Evolutionary conservation across 2,329 filamentous ascomycete genomes (phyloP).

Genomic region (Blastomyces silverae): DNA sequence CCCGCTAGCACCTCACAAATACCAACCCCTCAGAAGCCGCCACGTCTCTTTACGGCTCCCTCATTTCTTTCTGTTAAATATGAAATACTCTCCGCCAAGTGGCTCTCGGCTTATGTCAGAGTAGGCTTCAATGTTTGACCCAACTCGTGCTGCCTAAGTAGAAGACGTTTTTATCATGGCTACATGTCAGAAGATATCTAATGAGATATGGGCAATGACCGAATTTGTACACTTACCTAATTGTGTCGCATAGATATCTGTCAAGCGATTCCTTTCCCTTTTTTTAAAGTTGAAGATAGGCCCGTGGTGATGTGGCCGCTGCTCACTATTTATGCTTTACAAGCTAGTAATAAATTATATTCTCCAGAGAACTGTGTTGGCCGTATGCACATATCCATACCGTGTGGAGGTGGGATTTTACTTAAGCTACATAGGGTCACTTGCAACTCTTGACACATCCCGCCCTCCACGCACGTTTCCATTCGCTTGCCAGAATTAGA

Average conservation of each 20-base stretch:
- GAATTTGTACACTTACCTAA: conserved; percentile 1
- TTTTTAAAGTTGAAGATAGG: neutral
- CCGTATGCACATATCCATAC: no score
- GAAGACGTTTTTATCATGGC: neutral
- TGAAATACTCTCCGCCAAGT: neutral
- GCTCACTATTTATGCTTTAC: neutral
- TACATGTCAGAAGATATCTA: neutral
- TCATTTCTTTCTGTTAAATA: neutral
- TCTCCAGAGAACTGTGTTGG: neutral
- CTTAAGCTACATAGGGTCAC: no score
- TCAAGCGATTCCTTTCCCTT: neutral
- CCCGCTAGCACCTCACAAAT: neutral
- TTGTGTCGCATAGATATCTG: conserved; percentile 1
- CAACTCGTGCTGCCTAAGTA: neutral
- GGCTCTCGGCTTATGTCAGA: neutral
- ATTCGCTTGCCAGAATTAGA: neutral
- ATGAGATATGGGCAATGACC: neutral
- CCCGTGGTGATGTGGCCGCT: neutral
- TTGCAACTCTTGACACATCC: no score
- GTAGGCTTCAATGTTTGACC: neutral
- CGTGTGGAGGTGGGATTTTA: no score
- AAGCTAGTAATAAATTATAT: neutral
- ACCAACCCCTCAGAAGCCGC: neutral
- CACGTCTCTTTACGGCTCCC: neutral
- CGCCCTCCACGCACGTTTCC: neutral